phyloP scores from a whole-genome alignment of 208 protist genomes.

The Jaenimonas drosophilae region DNA sequence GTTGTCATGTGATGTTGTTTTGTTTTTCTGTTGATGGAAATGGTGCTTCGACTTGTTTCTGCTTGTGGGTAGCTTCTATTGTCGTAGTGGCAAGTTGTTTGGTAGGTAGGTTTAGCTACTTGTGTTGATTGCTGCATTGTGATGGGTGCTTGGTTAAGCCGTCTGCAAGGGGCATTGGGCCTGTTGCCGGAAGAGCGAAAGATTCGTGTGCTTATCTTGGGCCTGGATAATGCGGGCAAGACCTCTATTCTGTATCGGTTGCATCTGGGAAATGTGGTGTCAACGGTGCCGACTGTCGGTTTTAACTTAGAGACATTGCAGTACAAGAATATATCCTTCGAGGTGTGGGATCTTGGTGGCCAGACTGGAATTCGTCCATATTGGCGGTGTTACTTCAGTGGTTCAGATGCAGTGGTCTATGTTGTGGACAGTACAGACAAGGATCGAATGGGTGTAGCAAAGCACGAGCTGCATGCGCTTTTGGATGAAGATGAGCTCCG shows the following conservation, averaged over 20 bases:
- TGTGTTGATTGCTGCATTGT: not conserved
- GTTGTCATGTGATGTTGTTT: too few relatives aligned
- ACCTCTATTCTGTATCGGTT: slow-evolving; percentile 98
- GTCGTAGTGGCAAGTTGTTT: not conserved
- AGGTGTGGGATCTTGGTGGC: slow-evolving; percentile 97
- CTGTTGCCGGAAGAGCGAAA: slow-evolving; percentile 74
- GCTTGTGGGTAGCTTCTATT: slow-evolving; percentile 1
- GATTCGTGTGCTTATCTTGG: slow-evolving; percentile 91
- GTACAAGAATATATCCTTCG: slow-evolving; percentile 98
- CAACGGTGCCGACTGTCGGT: slow-evolving; percentile 96
- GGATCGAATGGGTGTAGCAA: slow-evolving; percentile 87
- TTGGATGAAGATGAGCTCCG: slow-evolving; percentile 84
- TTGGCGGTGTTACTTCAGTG: slow-evolving; percentile 97
- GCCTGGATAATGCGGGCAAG: slow-evolving; percentile 96
- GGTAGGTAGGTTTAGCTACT: slow-evolving; percentile 1
- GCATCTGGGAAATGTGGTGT: slow-evolving; percentile 95
- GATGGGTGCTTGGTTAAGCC: slow-evolving; percentile 62
- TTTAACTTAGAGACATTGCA: slow-evolving; percentile 97
- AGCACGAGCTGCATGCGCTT: slow-evolving; percentile 80
- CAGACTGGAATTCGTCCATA: slow-evolving; percentile 95
- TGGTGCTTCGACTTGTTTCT: slow-evolving; percentile 1
- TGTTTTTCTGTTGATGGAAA: not conserved
- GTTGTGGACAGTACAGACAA: slow-evolving; percentile 91
- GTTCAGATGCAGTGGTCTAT: slow-evolving; percentile 92
- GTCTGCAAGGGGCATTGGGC: slow-evolving; percentile 32